Evolutionary conservation across 2,329 filamentous ascomycete genomes (phyloP), one percentile per base, ranked within the genome.

Genomic region (Cercospora nicotianae): DNA sequence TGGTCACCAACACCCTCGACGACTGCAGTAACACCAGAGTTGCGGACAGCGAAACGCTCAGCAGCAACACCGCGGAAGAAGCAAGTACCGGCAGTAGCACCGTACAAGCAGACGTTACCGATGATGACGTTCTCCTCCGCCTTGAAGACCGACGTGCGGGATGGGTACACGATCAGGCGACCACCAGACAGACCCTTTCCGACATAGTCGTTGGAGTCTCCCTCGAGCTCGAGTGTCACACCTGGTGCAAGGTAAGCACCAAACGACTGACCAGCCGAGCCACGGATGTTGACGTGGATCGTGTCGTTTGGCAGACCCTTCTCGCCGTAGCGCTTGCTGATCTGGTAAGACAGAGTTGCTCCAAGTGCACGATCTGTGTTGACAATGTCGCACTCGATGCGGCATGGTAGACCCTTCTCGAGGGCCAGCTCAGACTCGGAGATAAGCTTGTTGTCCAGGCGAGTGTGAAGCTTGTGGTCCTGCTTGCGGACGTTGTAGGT

Each of bases 401-500:
- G 88, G 69, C 92, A 95, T 13, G 94, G 94, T 16, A 97, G 84
- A 33, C 94, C 94, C 85, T 96, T 97, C 81, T 97, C 94, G 12
- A 98, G 87, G 45, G 94, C 96, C 74, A 97, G 85, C 81, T 98
- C 94, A 8, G 94, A 94, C 81, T 98, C 94, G 0, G 93, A 93
- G 75, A 97, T 97, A 65, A 98, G 87, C 85, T 97, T 97, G 84
- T 98, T 98, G 80, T 98, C 94, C 10, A 98, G 86, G 76, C 94
- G 92, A 70, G 94, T 89, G 79, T 97, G 94, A 20, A 98, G 90
- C 77, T 91, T 90, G 81, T 98, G 94, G 75, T 98, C 94, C 82
- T 98, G 94, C 86, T 97, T 97, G 81, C 94, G 91, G 67, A 97
- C 94, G 76, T 97, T 97, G 87, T 97, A 97, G 10, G 94, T 97